These are phyloP conservation scores for Camellia granthamiana DNA, from an alignment of 148 eudicot species.

Conservation along the genomic window DNA sequence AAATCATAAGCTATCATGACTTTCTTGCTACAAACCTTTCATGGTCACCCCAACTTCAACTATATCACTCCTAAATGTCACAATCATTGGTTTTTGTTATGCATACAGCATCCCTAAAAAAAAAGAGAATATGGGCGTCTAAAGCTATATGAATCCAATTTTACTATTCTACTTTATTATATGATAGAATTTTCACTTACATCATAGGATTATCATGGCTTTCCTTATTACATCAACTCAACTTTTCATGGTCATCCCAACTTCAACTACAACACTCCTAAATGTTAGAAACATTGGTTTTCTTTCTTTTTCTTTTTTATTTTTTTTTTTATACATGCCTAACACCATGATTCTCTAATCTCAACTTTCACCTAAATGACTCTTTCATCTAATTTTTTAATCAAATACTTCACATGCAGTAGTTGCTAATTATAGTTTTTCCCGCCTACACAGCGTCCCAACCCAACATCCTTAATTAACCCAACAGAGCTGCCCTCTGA, in stretches of 20 bases:
- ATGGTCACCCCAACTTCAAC: neutral
- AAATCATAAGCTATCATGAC: neutral
- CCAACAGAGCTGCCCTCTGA: neutral
- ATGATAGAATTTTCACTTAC: neutral
- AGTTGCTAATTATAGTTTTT: neutral
- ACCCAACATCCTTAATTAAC: neutral
- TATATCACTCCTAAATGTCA: neutral
- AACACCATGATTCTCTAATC: neutral
- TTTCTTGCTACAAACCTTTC: neutral
- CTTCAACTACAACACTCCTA: neutral
- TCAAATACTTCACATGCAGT: neutral
- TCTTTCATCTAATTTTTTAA: neutral
- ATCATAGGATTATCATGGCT: neutral
- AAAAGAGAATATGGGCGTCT: neutral
- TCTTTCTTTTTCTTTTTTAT: too few species aligned
- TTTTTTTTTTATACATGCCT: neutral
- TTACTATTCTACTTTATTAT: neutral
- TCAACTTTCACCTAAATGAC: neutral
- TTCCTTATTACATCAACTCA: too few species aligned
- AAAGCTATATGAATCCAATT: neutral
- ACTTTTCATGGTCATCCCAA: conserved; percentile 6
- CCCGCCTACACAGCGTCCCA: neutral
- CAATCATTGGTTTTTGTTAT: neutral
- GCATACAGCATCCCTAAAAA: neutral
- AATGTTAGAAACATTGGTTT: neutral